Evolutionary conservation across 257 asterid species (phyloP).

Genomic region (Solanum dulcamara): DNA sequence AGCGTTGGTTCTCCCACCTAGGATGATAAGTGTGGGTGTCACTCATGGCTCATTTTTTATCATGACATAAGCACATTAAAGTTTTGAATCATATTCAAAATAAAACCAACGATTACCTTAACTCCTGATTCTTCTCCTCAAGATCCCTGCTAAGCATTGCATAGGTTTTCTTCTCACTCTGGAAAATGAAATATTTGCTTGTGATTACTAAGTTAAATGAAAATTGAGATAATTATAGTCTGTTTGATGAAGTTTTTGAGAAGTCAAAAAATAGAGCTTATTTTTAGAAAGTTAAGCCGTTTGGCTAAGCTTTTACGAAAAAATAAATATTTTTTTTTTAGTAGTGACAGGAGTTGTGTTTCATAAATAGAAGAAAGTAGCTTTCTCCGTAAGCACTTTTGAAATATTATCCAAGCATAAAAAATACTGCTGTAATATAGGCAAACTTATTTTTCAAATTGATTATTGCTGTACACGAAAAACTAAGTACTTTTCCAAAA

Average conservation of each 20-base stretch:
- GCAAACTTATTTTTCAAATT: background rate
- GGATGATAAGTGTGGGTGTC: too few species aligned
- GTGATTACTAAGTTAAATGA: background rate
- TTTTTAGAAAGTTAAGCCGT: background rate
- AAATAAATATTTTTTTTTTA: background rate
- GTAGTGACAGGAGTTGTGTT: background rate
- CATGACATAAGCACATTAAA: background rate
- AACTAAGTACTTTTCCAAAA: background rate
- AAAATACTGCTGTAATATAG: background rate
- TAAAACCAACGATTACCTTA: conserved; percentile 36
- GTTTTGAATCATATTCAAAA: background rate
- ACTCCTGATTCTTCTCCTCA: conserved; percentile 28
- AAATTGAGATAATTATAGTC: background rate
- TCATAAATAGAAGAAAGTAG: background rate
- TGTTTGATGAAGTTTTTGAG: background rate
- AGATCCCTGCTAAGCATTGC: conserved; percentile 33
- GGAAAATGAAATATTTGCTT: background rate
- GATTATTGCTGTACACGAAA: background rate
- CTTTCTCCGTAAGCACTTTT: background rate
- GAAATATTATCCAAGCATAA: background rate
- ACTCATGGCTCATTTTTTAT: too few species aligned
- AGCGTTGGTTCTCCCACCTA: too few species aligned
- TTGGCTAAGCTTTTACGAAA: background rate
- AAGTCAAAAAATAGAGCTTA: background rate
- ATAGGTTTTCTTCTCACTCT: conserved; percentile 17